Conservation (phyloP, 2,329 filamentous ascomycete genomes). For the Phyllosticta citriasiana region DNA sequence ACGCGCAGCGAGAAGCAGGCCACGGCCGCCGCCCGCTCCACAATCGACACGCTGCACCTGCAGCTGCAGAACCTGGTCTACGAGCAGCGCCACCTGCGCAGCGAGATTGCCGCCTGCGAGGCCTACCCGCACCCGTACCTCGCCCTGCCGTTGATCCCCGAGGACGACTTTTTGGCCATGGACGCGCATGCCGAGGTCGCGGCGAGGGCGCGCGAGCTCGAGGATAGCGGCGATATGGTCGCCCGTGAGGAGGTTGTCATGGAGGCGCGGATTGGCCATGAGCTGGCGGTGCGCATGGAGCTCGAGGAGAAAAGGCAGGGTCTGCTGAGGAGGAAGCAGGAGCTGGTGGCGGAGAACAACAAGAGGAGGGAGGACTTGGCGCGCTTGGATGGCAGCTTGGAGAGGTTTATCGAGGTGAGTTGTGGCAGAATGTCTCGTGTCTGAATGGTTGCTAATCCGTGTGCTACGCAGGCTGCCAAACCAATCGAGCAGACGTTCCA, state of each 20-base stretch:
- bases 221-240: constrained; percentile 79
- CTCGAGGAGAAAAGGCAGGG: constrained; percentile 72
- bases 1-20: constrained; percentile 77
- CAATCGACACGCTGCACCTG: constrained; percentile 84
- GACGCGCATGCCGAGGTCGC: constrained; percentile 31
- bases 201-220: constrained; percentile 76
- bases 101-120: constrained; percentile 84
- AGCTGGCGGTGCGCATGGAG: constrained; percentile 71
- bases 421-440: background rate
- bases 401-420: constrained; percentile 82
- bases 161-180: constrained; percentile 67
- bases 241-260: constrained; percentile 84
- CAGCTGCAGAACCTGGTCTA: constrained; percentile 95
- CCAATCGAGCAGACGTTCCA: constrained; percentile 81
- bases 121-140: constrained; percentile 91
- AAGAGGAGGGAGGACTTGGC: constrained; percentile 87
- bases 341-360: constrained; percentile 68
- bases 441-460: background rate
- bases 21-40: constrained; percentile 78
- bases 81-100: constrained; percentile 81
- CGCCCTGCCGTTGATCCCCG: constrained; percentile 72
- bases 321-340: constrained; percentile 54
- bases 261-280: constrained; percentile 83
- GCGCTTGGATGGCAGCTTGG: constrained; percentile 81
- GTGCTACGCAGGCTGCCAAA: constrained; percentile 59